Evolutionary conservation across 345 rosid species (phyloP).

Genomic region (Rhodomyrtus tomentosa): DNA sequence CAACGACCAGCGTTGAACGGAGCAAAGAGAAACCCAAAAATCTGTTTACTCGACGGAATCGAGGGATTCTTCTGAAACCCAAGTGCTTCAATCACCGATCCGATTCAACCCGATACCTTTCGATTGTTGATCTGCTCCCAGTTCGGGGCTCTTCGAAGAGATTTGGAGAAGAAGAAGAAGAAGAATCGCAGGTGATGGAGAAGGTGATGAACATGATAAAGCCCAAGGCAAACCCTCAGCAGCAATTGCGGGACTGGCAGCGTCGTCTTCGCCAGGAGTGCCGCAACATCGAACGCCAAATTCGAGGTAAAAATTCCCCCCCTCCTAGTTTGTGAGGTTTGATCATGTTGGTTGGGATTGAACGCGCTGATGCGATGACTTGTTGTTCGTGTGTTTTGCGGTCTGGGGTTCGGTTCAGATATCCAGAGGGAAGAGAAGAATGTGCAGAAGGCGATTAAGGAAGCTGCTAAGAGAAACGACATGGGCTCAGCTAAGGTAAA

Average conservation of each 20-base stretch:
- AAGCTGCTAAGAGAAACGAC: slow-evolving; percentile 87
- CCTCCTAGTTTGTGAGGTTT: neutral
- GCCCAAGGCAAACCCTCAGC: slow-evolving; percentile 77
- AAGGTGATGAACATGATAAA: slow-evolving; percentile 70
- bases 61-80: neutral
- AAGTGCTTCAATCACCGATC: neutral
- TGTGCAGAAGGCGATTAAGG: slow-evolving; percentile 84
- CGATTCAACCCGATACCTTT: neutral
- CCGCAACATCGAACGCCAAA: slow-evolving; percentile 90
- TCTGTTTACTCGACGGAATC: neutral
- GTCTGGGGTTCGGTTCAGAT: slow-evolving; percentile 32
- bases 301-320: slow-evolving; percentile 33
- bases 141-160: neutral
- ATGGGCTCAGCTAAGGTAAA: slow-evolving; percentile 82
- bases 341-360: neutral
- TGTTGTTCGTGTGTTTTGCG: neutral
- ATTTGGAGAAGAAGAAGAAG: neutral
- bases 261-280: slow-evolving; percentile 83
- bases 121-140: neutral
- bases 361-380: neutral
- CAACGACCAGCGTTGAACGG: neutral
- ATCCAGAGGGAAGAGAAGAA: slow-evolving; percentile 79
- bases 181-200: slow-evolving; percentile 31
- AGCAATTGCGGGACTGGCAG: slow-evolving; percentile 82
- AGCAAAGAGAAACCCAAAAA: neutral